Base-by-base conservation (phyloP, 306 rosid species). In the Fragaria ananassa region DNA sequence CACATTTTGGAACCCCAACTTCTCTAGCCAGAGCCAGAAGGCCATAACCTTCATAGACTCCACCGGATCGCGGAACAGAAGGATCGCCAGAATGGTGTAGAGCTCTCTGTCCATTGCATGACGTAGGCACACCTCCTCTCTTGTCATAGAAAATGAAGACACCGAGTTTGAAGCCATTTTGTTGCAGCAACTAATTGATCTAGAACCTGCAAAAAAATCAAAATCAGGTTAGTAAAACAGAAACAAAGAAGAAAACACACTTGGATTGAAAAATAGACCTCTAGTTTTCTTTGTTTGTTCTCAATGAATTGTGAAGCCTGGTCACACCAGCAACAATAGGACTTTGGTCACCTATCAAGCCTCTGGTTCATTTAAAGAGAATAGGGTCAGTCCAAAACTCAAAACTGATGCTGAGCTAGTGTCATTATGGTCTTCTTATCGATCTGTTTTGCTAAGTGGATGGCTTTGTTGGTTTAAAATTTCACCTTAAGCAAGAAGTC, bases 1-100 rank as follows among this genome's bases (percentile, higher is more conserved):
- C 7, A 85, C 65, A 25, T 87, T 79, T 17, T 41, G 75, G 53
- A 81, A 90, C 0, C 94, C 89, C 10, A 45, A 74, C n/a, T 47
- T 76, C 82, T 93, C 98, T 31, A 93, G 45, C 97, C 97, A 93
- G 37, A 91, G 87, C 90, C 96, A 90, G 56, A 91, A 69, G 2
- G 87, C 90, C 72, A 90, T 41, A 0, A 88, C 70, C 31, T 85
- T 91, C 83, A 91, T 85, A 19, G 93, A 77, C 64, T 93, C 93
- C 1, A 74, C 25, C 1, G 97, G 93, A 5, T 91, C 94, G 0
- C 97, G 78, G 9, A 34, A 23, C 0, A 91, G 89, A 29, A 34
- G 77, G 47, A 82, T 18, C 45, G 72, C 94, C 3, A 93, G 85
- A 15, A 86, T 72, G 2, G 17, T 34, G 69, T 83, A 93, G 1